Evolutionary conservation across 1,284 basidiomycete genomes (phyloP), one percentile per base, ranked within the genome.

Genomic region (Naganishia sp.): DNA sequence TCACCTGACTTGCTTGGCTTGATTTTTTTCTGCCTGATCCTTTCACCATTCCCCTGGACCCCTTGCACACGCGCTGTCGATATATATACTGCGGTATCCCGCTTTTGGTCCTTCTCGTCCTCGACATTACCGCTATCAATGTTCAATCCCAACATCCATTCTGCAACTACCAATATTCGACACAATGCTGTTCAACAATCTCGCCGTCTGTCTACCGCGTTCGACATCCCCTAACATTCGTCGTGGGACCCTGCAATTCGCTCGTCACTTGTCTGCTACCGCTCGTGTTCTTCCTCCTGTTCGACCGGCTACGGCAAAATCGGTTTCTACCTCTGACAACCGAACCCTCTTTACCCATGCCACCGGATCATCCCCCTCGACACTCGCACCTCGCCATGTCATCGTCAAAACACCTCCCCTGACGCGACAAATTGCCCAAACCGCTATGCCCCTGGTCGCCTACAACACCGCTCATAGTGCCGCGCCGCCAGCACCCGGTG

Each of bases 401-500:
- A 39, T 56, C 21, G 45, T 23, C 47, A 51, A 43, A 49, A 35
- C 18, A 52, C 45, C 50, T 31, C 23, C 65, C 46, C 46, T 63
- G 45, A 63, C 69, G 46, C 76, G 76, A 67, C 64, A 65, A 41
- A 77, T 77, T 67, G 76, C 76, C 51, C 65, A 69, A 9, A 77
- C 76, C 63, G 70, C 76, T 18, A 72, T 68, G 67, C 71, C 75
- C 2, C 74, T 49, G 21, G 58, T 61, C 31, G 63, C 32, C 1
- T 39, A 39, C 53, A 54, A 56, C 42, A 46, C 45, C 32, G 63
- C 52, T 46, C 74, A 73, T 63, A 79, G 77, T 68, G 73, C 76
- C 63, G 76, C 79, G 3, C 71, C 72, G n/a, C 79, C 80, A 41
- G 76, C 76, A 52, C 79, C 79, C 5, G 80, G 80, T 51, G 85